Percentiles rank a stretch among this genome's conserved stretches.
phyloP scores from a whole-genome alignment of 768 basidiomycete species.

The Podaxis mareebaensis region DNA sequence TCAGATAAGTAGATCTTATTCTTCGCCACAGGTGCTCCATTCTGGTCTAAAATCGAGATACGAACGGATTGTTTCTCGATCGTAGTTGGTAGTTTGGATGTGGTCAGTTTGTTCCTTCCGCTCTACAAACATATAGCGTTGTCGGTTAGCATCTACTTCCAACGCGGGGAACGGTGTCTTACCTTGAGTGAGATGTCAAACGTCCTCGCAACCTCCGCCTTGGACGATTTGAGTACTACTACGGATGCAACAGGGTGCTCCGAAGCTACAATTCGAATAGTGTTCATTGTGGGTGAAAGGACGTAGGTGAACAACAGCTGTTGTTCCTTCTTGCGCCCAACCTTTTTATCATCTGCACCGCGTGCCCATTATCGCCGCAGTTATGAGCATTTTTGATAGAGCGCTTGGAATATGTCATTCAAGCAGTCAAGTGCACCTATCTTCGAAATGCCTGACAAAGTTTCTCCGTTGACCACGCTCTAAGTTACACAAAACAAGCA shows the following conservation, averaged over 20 bases:
- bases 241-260: conserved; percentile 52
- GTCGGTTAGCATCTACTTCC: not conserved
- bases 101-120: conserved; percentile 53
- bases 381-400: not conserved
- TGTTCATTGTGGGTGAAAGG: not conserved
- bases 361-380: not conserved
- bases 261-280: conserved; percentile 26
- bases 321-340: not conserved
- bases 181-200: conserved; percentile 53
- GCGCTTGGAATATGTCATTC: not conserved
- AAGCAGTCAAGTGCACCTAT: not conserved
- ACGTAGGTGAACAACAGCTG: not conserved
- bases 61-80: conserved; percentile 55
- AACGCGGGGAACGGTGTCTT: conserved; percentile 11
- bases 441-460: too few relatives aligned
- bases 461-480: not conserved
- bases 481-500: not conserved
- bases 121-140: conserved; percentile 30
- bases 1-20: conserved; percentile 41
- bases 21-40: conserved; percentile 21
- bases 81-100: conserved; percentile 45
- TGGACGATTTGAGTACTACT: conserved; percentile 55
- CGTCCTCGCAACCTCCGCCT: conserved; percentile 55
- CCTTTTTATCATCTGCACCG: not conserved
- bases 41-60: conserved; percentile 47